Evolutionary conservation across 2,329 filamentous ascomycete genomes (phyloP).

Genomic region (Colletotrichum musicola): DNA sequence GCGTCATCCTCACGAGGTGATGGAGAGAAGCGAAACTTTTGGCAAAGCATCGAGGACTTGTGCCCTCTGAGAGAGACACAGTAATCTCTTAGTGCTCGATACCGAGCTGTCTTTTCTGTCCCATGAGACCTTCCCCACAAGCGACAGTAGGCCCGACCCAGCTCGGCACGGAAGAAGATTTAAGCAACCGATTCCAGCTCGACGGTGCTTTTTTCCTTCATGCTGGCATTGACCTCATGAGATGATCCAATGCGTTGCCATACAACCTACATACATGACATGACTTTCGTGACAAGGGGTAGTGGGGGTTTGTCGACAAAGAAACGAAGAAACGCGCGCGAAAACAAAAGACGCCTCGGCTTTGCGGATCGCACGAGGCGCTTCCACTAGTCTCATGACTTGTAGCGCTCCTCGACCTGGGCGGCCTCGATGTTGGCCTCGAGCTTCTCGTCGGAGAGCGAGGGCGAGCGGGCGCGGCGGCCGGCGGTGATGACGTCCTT

Average conservation of each 20-base stretch:
- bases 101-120: not conserved
- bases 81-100: slow-evolving; percentile 5
- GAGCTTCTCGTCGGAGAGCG: slow-evolving; percentile 35
- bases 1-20: slow-evolving; percentile 9
- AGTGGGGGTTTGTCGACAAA: too few species aligned
- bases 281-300: too few species aligned
- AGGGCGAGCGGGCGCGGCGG: slow-evolving; percentile 31
- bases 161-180: too few species aligned
- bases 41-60: slow-evolving; percentile 7
- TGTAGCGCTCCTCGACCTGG: slow-evolving; percentile 28
- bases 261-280: too few species aligned
- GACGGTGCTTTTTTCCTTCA: too few species aligned
- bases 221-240: too few species aligned
- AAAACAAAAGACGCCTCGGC: not conserved
- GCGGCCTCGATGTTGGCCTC: slow-evolving; percentile 36
- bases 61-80: not conserved
- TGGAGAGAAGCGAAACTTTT: slow-evolving; percentile 1
- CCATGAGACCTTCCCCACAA: not conserved
- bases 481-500: slow-evolving; percentile 13
- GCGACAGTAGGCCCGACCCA: too few species aligned
- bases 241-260: too few species aligned
- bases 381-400: slow-evolving; percentile 20
- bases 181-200: too few species aligned
- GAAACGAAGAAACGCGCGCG: too few species aligned
- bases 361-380: not conserved